Percentiles rank a stretch among this genome's conserved stretches.
phyloP scores from a whole-genome alignment of 1,284 basidiomycete genomes.

The Pascua sp. region DNA sequence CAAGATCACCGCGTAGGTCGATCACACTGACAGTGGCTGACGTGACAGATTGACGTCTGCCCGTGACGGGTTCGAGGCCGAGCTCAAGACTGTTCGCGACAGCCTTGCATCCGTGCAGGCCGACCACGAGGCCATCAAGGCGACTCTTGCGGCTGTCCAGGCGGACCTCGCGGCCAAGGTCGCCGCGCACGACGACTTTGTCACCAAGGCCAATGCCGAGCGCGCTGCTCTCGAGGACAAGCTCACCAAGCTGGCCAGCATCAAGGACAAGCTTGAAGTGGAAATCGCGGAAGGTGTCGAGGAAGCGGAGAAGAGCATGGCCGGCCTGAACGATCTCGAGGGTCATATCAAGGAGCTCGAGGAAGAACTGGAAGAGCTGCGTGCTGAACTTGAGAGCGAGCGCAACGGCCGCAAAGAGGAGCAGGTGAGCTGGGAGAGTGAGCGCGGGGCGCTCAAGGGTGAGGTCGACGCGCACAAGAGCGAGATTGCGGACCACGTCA shows the following conservation, averaged over 20 bases:
- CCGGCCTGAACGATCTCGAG: constrained; percentile 14
- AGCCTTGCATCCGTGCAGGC: constrained; percentile 7
- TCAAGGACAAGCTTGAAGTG: constrained; percentile 20
- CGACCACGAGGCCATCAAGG: constrained; percentile 6
- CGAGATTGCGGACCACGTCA: neutral
- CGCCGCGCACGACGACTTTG: constrained; percentile 11
- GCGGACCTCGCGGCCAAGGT: constrained; percentile 14
- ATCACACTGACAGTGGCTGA: neutral
- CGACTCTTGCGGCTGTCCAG: constrained; percentile 10
- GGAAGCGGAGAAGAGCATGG: constrained; percentile 26
- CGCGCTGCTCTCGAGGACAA: constrained; percentile 20
- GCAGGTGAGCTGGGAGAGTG: constrained; percentile 9
- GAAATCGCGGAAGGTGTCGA: constrained; percentile 25
- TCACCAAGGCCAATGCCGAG: constrained; percentile 8
- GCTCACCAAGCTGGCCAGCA: constrained; percentile 18
- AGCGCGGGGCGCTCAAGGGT: constrained; percentile 14
- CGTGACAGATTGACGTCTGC: constrained; percentile 10
- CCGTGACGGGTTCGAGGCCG: constrained; percentile 17
- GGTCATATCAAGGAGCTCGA: constrained; percentile 23
- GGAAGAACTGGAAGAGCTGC: constrained; percentile 23
- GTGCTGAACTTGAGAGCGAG: constrained; percentile 13
- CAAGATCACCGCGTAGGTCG: constrained; percentile 15
- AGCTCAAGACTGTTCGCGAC: constrained; percentile 12
- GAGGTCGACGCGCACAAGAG: constrained; percentile 5
- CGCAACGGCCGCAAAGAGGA: constrained; percentile 13